Conservation (phyloP, 192 early-diverging fungal species). For the Entomortierella beljakovae region DNA sequence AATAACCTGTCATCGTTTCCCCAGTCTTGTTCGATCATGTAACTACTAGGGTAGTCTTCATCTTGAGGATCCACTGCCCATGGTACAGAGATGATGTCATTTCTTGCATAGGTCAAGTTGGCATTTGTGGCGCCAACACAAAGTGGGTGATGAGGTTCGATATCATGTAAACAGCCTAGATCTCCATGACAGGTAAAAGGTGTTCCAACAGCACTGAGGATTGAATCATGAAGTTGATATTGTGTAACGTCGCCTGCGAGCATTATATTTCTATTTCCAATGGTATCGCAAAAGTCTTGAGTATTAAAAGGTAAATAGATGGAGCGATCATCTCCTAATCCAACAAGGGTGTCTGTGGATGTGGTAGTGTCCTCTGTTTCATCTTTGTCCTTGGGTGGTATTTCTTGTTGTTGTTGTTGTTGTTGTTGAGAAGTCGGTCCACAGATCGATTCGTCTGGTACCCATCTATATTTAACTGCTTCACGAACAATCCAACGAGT, state of each 20-base stretch:
- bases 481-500: slow-evolving; percentile 30
- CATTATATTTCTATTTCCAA: slow-evolving; percentile 52
- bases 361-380: neutral
- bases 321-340: neutral
- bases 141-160: slow-evolving; percentile 20
- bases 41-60: slow-evolving; percentile 38
- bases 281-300: slow-evolving; percentile 37
- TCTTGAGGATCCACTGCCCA: slow-evolving; percentile 46
- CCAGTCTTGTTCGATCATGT: slow-evolving; percentile 58
- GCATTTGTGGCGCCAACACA: slow-evolving; percentile 1
- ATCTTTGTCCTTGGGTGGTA: neutral
- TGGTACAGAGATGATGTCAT: slow-evolving; percentile 61
- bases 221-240: slow-evolving; percentile 63
- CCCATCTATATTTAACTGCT: slow-evolving; percentile 40
- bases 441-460: slow-evolving; percentile 42
- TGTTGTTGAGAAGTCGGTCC: slow-evolving; percentile 24
- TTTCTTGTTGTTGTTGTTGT: neutral
- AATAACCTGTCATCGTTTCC: slow-evolving; percentile 19
- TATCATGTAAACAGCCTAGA: slow-evolving; percentile 49
- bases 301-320: slow-evolving; percentile 16
- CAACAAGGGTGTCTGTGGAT: neutral
- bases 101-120: slow-evolving; percentile 49
- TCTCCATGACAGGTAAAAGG: slow-evolving; percentile 62
- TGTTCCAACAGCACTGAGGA: slow-evolving; percentile 59
- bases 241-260: slow-evolving; percentile 63